These are phyloP conservation scores for Rhynchosporium agropyri DNA, from an alignment of 2,329 filamentous ascomycete genomes.

Conservation along the genomic window DNA sequence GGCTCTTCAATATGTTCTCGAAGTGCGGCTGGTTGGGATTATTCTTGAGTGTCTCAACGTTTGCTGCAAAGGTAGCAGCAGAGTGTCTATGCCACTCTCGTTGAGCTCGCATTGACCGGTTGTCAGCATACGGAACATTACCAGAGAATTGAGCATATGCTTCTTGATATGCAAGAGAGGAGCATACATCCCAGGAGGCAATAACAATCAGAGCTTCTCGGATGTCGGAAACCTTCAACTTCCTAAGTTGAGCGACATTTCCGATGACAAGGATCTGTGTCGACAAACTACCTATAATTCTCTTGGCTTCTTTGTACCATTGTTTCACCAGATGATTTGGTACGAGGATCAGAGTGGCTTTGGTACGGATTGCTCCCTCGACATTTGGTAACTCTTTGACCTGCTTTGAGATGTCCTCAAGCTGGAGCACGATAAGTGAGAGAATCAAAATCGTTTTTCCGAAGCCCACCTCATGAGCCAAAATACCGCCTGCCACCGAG, in stretches of 20 bases:
- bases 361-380: conserved; percentile 43
- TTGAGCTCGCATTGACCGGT: conserved; percentile 44
- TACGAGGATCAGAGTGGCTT: conserved; percentile 63
- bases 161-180: conserved; percentile 50
- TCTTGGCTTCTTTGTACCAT: conserved; percentile 58
- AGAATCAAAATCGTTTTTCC: conserved; percentile 67
- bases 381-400: not conserved
- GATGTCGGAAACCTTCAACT: conserved; percentile 49
- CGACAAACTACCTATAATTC: conserved; percentile 44
- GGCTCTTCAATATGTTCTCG: conserved; percentile 20
- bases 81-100: conserved; percentile 55
- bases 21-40: conserved; percentile 35
- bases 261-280: conserved; percentile 48
- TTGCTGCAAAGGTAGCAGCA: conserved; percentile 42
- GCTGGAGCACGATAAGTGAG: conserved; percentile 45
- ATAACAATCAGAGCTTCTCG: conserved; percentile 56
- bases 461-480: conserved; percentile 67
- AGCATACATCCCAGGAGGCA: conserved; percentile 54
- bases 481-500: conserved; percentile 58
- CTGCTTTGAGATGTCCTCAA: not conserved
- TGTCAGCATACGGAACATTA: conserved; percentile 43
- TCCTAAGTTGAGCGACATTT: conserved; percentile 45
- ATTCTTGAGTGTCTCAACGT: conserved; percentile 42
- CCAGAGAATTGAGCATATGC: conserved; percentile 54
- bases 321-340: conserved; percentile 58